Base-by-base conservation (phyloP, 345 rosid genomes). In the Turnera subulata region DNA sequence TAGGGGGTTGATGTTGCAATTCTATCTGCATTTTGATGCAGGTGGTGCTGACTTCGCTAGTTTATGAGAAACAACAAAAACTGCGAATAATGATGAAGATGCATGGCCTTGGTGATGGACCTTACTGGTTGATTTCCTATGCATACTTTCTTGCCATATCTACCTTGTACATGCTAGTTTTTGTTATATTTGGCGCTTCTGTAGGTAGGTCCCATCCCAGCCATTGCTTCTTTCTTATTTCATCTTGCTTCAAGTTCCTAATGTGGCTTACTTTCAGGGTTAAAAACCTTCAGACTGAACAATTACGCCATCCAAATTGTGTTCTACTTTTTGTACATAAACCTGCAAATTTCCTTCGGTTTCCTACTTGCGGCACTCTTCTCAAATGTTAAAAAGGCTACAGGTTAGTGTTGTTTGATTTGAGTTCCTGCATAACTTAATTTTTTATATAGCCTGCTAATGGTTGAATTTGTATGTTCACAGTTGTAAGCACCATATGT, bases 101-200 rank as follows among this genome's bases (percentile, higher is more conserved):
- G 98, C 98, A 92, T 1, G 95, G 96, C 29, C 93, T 92, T 58
- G 89, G 95, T 38, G 96, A 92, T 58, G 96, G 88, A 46, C 95
- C 98, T 33, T 92, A 92, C 64, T 89, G 95, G 93, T 54, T 86
- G 73, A 86, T 91, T 51, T 66, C 96, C n/a, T 91, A 91, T 33
- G 80, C 75, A 15, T 91, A 88, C 76, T 86, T 86, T 73, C 82
- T 92, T 23, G 50, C 54, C 75, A 70, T 89, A 64, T 92, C 93
- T 16, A 59, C 62, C 29, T 25, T 82, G 39, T 89, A 86, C 73
- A 71, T 86, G 65, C 45, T 86, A 46, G 73, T 86, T 62, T 82
- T 89, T 53, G 85, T 88, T 70, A 35, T 74, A 46, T 88, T 91
- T 58, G 92, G 96, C 39, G 84, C 97, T 59, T 65, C 47, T 53